Base-by-base conservation (phyloP, 2,329 filamentous ascomycete genomes). In the Boeremia exigua region DNA sequence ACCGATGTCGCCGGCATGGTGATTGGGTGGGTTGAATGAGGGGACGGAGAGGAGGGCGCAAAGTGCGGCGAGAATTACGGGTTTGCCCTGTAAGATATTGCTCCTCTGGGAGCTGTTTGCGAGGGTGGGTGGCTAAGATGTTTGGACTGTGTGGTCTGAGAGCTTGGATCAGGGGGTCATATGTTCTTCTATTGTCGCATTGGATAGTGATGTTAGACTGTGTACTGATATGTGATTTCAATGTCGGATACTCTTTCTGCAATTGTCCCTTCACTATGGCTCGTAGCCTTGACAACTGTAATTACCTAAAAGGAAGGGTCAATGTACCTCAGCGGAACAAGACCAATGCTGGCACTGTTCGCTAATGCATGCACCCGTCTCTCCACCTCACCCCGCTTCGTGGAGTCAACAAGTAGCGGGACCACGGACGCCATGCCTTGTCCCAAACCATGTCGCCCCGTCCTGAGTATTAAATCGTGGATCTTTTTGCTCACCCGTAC, bases 1-100 rank as follows among this genome's bases (percentile, higher is more conserved):
- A 44, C 51, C 51, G 51, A 54, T 48, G 32, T 48, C 51, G 45
- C 45, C 4, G n/a, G 37, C 7, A 3, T 7, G 14, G 1, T 48
- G 27, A 48, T 48, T 48, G 32, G 45, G 1, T 25, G 19, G 2
- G 3, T 0, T 11, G 14, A 2, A 15, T 4, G 19, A 7, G 19
- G 11, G 28, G 17, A 32, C 4, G 15, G 23, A 29, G 23, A 29
- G 28, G 34, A 38, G 32, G 4, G 33, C 8, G 38, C 30, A 15
- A 44, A n/a, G 17, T 14, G 48, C 39, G 39, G 32, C 25, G 30
- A 15, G 15, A 27, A 17, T 29, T 40, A 36, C 42, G 23, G 23
- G 23, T 10, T 34, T 19, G 6, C 29, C 46, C 40, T 42, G 34
- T 52, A 52, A 52, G 14, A 29, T 12, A n/a, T 34, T 36, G 48